Percentiles rank a stretch among this genome's conserved stretches.
Evolutionary conservation across 2,329 filamentous ascomycete genomes (phyloP).

Genomic region (Cordyceps tenuipes): DNA sequence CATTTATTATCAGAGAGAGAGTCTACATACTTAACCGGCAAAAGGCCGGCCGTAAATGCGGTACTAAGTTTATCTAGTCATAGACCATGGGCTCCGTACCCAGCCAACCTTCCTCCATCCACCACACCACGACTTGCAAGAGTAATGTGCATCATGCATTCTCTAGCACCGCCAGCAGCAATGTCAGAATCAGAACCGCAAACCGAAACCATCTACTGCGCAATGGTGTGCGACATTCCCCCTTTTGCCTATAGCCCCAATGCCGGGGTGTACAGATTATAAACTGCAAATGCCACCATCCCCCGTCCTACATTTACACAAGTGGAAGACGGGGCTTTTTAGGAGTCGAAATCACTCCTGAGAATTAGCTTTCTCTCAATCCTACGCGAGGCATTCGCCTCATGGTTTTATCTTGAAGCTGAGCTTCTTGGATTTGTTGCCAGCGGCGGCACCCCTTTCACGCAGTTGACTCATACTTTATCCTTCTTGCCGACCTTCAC

Average conservation of each 20-base stretch:
- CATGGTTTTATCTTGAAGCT: neutral
- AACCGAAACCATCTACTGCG: neutral
- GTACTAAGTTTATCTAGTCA: neutral
- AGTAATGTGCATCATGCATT: neutral
- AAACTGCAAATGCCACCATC: constrained; percentile 21
- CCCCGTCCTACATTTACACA: constrained; percentile 17
- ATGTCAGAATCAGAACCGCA: neutral
- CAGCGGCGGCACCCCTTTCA: neutral
- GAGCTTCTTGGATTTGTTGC: neutral
- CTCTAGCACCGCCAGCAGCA: neutral
- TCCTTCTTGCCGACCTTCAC: neutral
- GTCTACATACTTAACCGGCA: neutral
- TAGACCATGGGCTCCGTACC: no score
- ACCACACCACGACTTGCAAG: neutral
- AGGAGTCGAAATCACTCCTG: neutral
- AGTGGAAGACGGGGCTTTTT: constrained; percentile 16
- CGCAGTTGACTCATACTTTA: constrained; percentile 1
- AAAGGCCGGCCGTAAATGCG: neutral
- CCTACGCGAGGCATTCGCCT: neutral
- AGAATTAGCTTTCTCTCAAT: neutral
- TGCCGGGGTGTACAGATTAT: constrained; percentile 39
- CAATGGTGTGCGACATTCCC: constrained; percentile 13
- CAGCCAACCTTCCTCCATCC: neutral
- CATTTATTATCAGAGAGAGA: no score
- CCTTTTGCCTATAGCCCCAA: constrained; percentile 39